phyloP scores from a whole-genome alignment of 495 filamentous ascomycete species.

The Neurospora tetrasperma region DNA sequence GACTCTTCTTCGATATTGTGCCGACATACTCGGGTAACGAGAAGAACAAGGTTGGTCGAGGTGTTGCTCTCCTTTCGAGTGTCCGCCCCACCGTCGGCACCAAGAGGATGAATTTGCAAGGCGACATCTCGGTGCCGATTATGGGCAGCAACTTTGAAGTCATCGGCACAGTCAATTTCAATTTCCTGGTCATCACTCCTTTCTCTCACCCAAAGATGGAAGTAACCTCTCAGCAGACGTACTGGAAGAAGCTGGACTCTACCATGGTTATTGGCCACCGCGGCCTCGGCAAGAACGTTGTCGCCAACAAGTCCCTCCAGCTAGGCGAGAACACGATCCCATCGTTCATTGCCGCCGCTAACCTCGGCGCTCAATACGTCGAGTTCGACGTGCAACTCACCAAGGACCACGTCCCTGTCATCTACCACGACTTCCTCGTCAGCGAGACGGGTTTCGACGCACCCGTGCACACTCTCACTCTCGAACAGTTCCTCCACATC shows the following conservation, averaged over 20 bases:
- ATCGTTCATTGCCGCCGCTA: slow-evolving; percentile 93
- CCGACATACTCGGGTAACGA: slow-evolving; percentile 93
- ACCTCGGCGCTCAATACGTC: slow-evolving; percentile 83
- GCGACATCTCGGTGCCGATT: slow-evolving; percentile 88
- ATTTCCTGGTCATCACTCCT: slow-evolving; percentile 88
- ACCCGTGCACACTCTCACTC: slow-evolving; percentile 85
- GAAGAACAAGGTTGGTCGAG: slow-evolving; percentile 81
- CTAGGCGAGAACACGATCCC: slow-evolving; percentile 91
- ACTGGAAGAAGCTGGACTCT: slow-evolving; percentile 65
- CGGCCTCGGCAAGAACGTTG: slow-evolving; percentile 84
- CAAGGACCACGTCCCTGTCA: slow-evolving; percentile 96
- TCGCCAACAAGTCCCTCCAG: slow-evolving; percentile 73
- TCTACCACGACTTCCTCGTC: slow-evolving; percentile 98
- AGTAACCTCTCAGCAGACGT: slow-evolving; percentile 79
- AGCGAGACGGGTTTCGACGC: slow-evolving; percentile 98
- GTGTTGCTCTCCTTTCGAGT: slow-evolving; percentile 77
- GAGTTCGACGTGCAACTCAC: slow-evolving; percentile 96
- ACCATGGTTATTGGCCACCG: slow-evolving; percentile 94
- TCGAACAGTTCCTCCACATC: slow-evolving; percentile 89
- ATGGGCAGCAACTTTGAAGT: slow-evolving; percentile 74
- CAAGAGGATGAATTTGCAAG: slow-evolving; percentile 72
- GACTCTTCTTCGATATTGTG: slow-evolving; percentile 87
- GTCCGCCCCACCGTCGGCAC: slow-evolving; percentile 72
- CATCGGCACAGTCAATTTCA: slow-evolving; percentile 91
- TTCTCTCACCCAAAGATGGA: slow-evolving; percentile 91